Conservation (phyloP, 495 filamentous ascomycete species). For the Xylaria intraflava region DNA sequence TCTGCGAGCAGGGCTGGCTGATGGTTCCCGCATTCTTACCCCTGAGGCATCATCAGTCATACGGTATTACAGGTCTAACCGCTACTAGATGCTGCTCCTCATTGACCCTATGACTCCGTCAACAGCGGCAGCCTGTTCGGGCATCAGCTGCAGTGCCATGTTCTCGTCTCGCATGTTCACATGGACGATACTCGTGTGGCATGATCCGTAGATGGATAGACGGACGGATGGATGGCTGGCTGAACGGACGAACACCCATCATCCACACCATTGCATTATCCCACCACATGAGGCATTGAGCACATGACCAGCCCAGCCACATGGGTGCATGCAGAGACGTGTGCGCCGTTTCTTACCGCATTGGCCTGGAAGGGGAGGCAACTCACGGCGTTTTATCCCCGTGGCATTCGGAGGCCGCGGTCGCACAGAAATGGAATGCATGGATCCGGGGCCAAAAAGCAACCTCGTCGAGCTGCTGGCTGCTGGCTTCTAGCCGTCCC, state of each 20-base stretch:
- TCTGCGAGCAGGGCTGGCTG: too few relatives aligned
- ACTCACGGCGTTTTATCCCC: background rate
- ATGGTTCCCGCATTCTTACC: too few relatives aligned
- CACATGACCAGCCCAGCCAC: slow-evolving; percentile 11
- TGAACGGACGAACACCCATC: slow-evolving; percentile 4
- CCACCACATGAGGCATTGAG: slow-evolving; percentile 3
- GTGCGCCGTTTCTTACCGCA: slow-evolving; percentile 11
- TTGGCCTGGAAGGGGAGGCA: background rate
- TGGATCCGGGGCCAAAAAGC: background rate
- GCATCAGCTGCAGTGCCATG: slow-evolving; percentile 7
- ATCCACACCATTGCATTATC: background rate
- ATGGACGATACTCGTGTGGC: background rate
- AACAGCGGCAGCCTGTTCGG: background rate
- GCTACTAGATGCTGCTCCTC: background rate
- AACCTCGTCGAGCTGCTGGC: background rate
- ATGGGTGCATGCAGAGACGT: slow-evolving; percentile 3
- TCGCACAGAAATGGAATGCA: slow-evolving; percentile 7
- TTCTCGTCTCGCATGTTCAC: background rate
- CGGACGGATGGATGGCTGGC: background rate
- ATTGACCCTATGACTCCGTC: background rate
- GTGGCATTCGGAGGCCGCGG: slow-evolving; percentile 1
- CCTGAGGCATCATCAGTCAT: background rate
- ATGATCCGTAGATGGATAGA: background rate
- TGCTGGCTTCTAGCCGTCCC: background rate
- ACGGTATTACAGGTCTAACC: background rate